Conservation (phyloP, 805 yeast species). For the Torulaspora microellipsoides region DNA sequence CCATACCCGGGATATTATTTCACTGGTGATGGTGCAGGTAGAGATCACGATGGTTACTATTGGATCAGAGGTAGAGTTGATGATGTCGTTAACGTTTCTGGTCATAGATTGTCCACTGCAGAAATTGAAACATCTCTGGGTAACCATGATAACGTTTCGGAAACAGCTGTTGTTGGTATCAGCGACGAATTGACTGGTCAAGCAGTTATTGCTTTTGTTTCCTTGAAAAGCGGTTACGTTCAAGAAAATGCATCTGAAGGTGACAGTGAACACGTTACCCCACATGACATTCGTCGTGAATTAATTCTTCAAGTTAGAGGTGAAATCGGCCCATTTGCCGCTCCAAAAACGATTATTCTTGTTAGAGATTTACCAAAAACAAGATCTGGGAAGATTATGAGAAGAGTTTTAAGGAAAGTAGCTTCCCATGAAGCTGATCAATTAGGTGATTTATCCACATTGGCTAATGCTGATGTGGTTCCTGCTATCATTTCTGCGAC, state of each 20-base stretch:
- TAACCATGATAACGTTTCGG: constrained; percentile 77
- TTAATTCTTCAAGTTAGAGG: constrained; percentile 78
- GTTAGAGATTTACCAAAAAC: constrained; percentile 96
- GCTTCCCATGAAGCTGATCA: constrained; percentile 88
- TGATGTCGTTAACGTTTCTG: constrained; percentile 96
- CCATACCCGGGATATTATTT: constrained; percentile 93
- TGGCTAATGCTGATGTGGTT: constrained; percentile 82
- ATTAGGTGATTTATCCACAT: constrained; percentile 87
- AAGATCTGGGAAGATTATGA: constrained; percentile 97
- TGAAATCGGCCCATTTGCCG: constrained; percentile 67
- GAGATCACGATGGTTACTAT: constrained; percentile 93
- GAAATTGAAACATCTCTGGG: constrained; percentile 92
- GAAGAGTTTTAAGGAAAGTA: constrained; percentile 92
- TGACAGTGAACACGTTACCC: constrained; percentile 30
- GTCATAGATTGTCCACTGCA: constrained; percentile 97
- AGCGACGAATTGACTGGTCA: constrained; percentile 96
- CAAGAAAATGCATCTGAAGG: constrained; percentile 32
- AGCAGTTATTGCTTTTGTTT: constrained; percentile 93
- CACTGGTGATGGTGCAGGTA: constrained; percentile 98
- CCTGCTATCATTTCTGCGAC: constrained; percentile 69
- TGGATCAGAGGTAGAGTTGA: constrained; percentile 99
- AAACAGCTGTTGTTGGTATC: constrained; percentile 95
- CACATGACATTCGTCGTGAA: constrained; percentile 45
- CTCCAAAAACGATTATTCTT: constrained; percentile 78
- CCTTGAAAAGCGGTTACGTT: constrained; percentile 52